phyloP scores from a whole-genome alignment of 805 yeast species.

The Isabelozyma gotoi region DNA sequence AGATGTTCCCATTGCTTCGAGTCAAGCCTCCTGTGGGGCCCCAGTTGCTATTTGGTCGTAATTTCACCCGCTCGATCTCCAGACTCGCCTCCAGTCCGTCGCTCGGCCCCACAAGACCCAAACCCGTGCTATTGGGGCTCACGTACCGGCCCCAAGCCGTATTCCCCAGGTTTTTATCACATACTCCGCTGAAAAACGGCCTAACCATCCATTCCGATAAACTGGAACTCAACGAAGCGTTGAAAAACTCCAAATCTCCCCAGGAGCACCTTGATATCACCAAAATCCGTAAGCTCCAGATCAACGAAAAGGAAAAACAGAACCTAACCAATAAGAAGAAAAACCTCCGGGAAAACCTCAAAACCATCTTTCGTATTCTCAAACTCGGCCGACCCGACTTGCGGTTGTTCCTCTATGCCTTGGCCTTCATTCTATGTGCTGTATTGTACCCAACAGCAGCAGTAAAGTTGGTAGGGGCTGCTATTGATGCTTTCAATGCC shows the following conservation, averaged over 20 bases:
- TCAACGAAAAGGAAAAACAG: conserved; percentile 29
- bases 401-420: conserved; percentile 35
- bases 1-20: too few species aligned
- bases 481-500: conserved; percentile 42
- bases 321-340: conserved; percentile 21
- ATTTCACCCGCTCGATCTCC: too few species aligned
- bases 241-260: conserved; percentile 13
- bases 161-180: background rate
- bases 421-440: conserved; percentile 42
- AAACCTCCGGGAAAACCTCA: conserved; percentile 31
- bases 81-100: too few species aligned
- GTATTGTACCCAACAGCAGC: conserved; percentile 45
- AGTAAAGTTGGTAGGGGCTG: conserved; percentile 43
- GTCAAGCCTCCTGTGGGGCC: too few species aligned
- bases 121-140: too few species aligned
- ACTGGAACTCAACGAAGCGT: background rate
- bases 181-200: background rate
- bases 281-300: conserved; percentile 19
- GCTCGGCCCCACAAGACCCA: too few species aligned
- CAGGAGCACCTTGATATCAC: conserved; percentile 29
- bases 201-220: background rate
- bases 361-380: conserved; percentile 38
- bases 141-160: background rate
- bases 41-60: too few species aligned
- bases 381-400: conserved; percentile 40